These are phyloP conservation scores for Colletotrichum limetticola DNA, from an alignment of 2,329 filamentous ascomycete genomes.

Conservation along the genomic window DNA sequence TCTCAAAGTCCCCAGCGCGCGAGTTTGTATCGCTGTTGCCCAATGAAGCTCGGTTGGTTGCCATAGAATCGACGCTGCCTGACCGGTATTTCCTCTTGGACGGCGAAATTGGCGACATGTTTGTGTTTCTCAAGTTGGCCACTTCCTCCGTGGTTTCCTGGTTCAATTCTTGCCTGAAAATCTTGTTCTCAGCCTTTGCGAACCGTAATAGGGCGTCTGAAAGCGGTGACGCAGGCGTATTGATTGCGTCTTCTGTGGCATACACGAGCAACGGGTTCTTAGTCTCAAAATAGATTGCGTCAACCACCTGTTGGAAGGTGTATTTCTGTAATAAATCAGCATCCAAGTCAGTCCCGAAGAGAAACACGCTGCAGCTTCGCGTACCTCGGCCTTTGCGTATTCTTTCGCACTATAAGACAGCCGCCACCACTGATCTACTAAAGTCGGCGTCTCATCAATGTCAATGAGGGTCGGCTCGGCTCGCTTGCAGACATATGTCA, in stretches of 20 bases:
- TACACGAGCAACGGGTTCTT: conserved; percentile 63
- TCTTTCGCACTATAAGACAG: conserved; percentile 53
- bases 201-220: conserved; percentile 56
- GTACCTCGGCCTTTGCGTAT: conserved; percentile 62
- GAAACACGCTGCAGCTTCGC: conserved; percentile 23
- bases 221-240: conserved; percentile 47
- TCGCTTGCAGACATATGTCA: conserved; percentile 62
- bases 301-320: conserved; percentile 55
- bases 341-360: not conserved
- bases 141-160: conserved; percentile 46
- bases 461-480: conserved; percentile 55
- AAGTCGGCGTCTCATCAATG: conserved; percentile 45
- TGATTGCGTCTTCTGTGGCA: conserved; percentile 61
- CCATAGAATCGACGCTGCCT: conserved; percentile 58
- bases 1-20: conserved; percentile 32
- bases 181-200: conserved; percentile 61
- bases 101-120: conserved; percentile 45
- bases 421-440: conserved; percentile 66
- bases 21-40: conserved; percentile 42
- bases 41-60: conserved; percentile 56
- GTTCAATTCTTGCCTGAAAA: conserved; percentile 61
- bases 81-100: conserved; percentile 58
- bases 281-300: conserved; percentile 58
- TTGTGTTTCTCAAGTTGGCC: not conserved
- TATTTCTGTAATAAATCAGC: conserved; percentile 54